Percentiles rank a stretch among this genome's conserved stretches.
These are phyloP conservation scores for Rhodotorula diobovata DNA, from an alignment of 768 basidiomycete species.

Conservation along the genomic window DNA sequence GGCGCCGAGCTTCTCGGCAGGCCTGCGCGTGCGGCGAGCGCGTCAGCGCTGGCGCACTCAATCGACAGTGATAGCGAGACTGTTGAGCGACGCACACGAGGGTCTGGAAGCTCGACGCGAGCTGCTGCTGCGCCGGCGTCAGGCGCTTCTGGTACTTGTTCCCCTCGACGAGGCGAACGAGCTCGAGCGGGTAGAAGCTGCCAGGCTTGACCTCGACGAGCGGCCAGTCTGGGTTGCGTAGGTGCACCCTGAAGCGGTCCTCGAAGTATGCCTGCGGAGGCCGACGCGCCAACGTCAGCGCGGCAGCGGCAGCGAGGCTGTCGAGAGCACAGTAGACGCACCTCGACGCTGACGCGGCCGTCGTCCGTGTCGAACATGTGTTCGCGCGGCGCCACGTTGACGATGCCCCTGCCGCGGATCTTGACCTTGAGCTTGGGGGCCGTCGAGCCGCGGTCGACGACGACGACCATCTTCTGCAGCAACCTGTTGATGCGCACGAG, in stretches of 20 bases:
- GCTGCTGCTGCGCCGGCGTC: neutral
- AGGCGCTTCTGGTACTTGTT: neutral
- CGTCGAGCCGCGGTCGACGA: neutral
- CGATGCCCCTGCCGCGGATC: neutral
- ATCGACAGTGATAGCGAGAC: no score
- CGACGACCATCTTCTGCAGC: neutral
- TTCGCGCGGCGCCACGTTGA: neutral
- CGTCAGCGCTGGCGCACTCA: neutral
- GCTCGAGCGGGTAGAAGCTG: constrained; percentile 9
- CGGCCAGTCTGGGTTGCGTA: constrained; percentile 7
- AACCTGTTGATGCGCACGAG: neutral
- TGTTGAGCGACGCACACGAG: neutral
- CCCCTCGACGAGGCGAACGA: neutral
- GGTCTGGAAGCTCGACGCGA: constrained; percentile 4
- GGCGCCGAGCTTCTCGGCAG: neutral
- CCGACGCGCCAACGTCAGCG: neutral
- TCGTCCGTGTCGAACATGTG: neutral
- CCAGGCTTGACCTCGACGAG: constrained; percentile 4
- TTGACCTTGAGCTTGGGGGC: neutral
- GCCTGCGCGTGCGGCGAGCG: neutral
- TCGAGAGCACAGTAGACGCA: neutral
- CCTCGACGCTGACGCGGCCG: neutral
- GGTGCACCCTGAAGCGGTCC: neutral
- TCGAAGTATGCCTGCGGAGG: constrained; percentile 14
- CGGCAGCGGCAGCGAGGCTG: neutral